Percentiles rank a stretch among this genome's conserved stretches.
Evolutionary conservation across 2,329 filamentous ascomycete species (phyloP).

Genomic region (Alternaria sp.): DNA sequence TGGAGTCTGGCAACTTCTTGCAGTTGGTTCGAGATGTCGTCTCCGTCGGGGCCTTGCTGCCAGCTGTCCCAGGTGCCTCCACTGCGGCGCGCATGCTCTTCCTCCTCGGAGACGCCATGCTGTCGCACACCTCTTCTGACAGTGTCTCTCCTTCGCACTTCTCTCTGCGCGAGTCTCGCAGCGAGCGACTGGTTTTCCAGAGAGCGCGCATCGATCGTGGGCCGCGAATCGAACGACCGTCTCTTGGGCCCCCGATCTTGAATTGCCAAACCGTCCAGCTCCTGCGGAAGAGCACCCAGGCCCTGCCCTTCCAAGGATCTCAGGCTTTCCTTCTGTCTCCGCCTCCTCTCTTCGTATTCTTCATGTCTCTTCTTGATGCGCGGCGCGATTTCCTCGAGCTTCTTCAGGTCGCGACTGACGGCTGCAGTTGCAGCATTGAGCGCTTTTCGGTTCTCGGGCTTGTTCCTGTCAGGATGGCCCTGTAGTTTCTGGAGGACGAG

Average conservation of each 20-base stretch:
- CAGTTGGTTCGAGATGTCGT: conserved; percentile 61
- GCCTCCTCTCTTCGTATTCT: conserved; percentile 46
- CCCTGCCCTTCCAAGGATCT: conserved; percentile 33
- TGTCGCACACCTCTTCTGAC: conserved; percentile 60
- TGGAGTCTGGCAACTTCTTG: conserved; percentile 55
- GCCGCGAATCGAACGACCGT: conserved; percentile 33
- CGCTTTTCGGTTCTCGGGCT: conserved; percentile 63
- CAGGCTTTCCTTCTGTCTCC: conserved; percentile 32
- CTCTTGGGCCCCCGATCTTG: conserved; percentile 22
- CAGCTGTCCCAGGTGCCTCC: conserved; percentile 62
- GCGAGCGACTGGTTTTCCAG: conserved; percentile 41
- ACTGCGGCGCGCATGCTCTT: conserved; percentile 62
- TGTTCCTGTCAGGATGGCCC: conserved; percentile 76
- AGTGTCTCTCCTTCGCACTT: conserved; percentile 43
- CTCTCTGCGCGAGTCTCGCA: conserved; percentile 43
- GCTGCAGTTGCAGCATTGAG: conserved; percentile 65
- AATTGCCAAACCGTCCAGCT: conserved; percentile 31
- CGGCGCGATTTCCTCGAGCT: conserved; percentile 80
- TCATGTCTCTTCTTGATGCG: conserved; percentile 74
- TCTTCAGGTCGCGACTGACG: conserved; percentile 68
- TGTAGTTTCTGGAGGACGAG: conserved; percentile 80
- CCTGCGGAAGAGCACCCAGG: conserved; percentile 20
- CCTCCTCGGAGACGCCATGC: conserved; percentile 63
- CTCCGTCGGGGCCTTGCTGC: conserved; percentile 51
- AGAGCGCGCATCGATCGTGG: conserved; percentile 37